phyloP scores from a whole-genome alignment of 495 filamentous ascomycete genomes.

The Diplogelasinospora grovesii region DNA sequence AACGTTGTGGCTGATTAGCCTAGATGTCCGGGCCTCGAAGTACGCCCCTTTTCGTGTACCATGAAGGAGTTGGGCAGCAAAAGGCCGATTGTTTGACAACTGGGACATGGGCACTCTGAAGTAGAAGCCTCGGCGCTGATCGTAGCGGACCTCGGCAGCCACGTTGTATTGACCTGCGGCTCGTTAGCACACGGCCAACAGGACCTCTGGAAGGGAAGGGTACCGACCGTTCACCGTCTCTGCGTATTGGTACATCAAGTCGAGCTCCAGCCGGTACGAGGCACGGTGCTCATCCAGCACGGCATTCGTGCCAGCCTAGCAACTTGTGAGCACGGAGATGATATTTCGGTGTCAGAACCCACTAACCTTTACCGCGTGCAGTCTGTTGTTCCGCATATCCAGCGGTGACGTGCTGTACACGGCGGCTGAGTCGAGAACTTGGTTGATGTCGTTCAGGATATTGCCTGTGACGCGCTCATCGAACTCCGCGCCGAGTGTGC shows the following conservation, averaged over 20 bases:
- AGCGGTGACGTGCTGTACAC: conserved; percentile 72
- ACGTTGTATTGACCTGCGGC: conserved; percentile 41
- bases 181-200: no score
- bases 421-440: conserved; percentile 59
- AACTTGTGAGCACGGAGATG: background rate
- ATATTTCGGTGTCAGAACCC: background rate
- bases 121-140: conserved; percentile 71
- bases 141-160: conserved; percentile 61
- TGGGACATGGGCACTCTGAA: conserved; percentile 61
- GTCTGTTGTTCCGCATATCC: conserved; percentile 84
- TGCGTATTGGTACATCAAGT: conserved; percentile 67
- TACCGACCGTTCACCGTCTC: conserved; percentile 55
- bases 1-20: conserved; percentile 65
- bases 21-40: conserved; percentile 80
- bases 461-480: conserved; percentile 55
- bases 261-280: conserved; percentile 77
- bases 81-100: conserved; percentile 47
- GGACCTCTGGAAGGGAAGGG: no score
- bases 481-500: conserved; percentile 53
- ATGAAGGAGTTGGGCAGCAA: conserved; percentile 53
- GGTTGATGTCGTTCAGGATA: conserved; percentile 50
- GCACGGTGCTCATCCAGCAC: conserved; percentile 81
- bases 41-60: conserved; percentile 60
- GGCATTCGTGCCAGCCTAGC: conserved; percentile 73
- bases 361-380: conserved; percentile 79